Percentiles rank a stretch among this genome's conserved stretches.
These are phyloP conservation scores for Fusarium sp. DNA, from an alignment of 2,329 filamentous ascomycete genomes.

Conservation along the genomic window DNA sequence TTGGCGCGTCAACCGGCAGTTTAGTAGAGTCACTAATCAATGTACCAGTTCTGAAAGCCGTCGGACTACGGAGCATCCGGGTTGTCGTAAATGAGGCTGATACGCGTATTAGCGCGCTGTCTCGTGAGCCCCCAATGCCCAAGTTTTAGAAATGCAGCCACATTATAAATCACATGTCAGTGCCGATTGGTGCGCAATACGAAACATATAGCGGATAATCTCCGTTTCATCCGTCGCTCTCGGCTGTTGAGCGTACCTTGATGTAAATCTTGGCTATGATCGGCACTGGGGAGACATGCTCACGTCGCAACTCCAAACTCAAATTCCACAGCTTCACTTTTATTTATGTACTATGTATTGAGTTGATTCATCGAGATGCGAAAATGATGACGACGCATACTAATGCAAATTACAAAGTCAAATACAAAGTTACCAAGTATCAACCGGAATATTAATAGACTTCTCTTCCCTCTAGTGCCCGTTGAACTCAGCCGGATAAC, in stretches of 20 bases:
- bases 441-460: background rate
- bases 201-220: background rate
- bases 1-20: background rate
- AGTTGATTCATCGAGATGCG: rapidly evolving
- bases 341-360: rapidly evolving
- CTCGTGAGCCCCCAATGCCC: background rate
- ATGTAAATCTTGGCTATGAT: background rate
- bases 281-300: background rate
- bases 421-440: background rate
- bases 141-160: background rate
- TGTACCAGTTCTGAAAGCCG: background rate
- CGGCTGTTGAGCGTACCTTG: background rate
- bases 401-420: background rate
- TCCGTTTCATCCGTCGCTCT: background rate
- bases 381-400: background rate
- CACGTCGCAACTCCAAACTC: background rate
- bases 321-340: background rate
- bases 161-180: background rate
- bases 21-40: background rate
- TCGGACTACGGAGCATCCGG: background rate
- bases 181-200: background rate
- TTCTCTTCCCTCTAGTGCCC: background rate
- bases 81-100: background rate
- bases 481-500: background rate
- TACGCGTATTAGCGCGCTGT: background rate